These are phyloP conservation scores for Medicago truncatula DNA, from an alignment of 306 rosid genomes.

Conservation along the genomic window DNA sequence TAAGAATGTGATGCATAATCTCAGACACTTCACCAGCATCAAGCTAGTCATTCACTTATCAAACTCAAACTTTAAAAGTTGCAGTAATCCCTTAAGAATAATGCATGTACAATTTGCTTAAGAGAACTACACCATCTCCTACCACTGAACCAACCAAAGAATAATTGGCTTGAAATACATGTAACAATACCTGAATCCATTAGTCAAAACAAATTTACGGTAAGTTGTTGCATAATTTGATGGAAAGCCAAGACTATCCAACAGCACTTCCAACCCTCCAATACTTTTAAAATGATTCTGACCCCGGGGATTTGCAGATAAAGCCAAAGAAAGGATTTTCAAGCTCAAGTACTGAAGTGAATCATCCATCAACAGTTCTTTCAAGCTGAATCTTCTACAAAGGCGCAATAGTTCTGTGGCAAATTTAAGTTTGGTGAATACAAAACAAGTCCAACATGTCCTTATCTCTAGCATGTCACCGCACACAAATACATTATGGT, in stretches of 20 bases:
- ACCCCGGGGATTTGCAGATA: constrained; percentile 84
- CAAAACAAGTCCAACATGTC: constrained; percentile 20
- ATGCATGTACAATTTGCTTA: constrained; percentile 14
- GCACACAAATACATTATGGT: constrained; percentile 4
- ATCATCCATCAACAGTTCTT: constrained; percentile 75
- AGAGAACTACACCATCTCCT: constrained; percentile 17
- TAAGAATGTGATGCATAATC: constrained; percentile 21
- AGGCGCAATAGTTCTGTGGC: constrained; percentile 85
- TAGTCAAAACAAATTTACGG: constrained; percentile 51
- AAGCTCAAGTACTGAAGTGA: constrained; percentile 78
- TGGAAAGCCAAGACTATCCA: constrained; percentile 95
- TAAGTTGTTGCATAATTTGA: constrained; percentile 64
- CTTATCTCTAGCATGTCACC: constrained; percentile 22
- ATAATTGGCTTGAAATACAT: constrained; percentile 33
- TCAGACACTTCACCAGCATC: constrained; percentile 19
- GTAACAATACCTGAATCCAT: constrained; percentile 67
- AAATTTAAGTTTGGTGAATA: constrained; percentile 48
- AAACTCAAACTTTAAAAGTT: constrained; percentile 35
- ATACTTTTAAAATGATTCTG: constrained; percentile 97
- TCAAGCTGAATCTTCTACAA: constrained; percentile 84
- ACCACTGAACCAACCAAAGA: constrained; percentile 32
- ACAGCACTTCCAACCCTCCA: constrained; percentile 96
- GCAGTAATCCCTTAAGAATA: constrained; percentile 20
- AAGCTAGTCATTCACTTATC: constrained; percentile 21
- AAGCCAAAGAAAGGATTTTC: constrained; percentile 75